Percentiles rank a stretch among this genome's conserved stretches.
Conservation (phyloP, 257 asterid genomes). For the Capsicum chinense region DNA sequence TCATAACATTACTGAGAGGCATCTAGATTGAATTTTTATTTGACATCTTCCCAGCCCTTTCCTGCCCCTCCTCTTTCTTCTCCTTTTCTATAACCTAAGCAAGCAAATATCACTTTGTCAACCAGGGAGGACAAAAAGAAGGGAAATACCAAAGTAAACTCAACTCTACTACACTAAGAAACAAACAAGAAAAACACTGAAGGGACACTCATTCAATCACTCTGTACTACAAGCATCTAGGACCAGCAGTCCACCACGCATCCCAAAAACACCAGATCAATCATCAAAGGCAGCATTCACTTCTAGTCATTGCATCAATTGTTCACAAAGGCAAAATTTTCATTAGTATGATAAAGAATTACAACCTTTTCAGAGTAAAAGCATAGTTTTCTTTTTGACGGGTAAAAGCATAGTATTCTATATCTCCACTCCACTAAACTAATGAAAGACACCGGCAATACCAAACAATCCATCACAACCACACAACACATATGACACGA, state of each 20-base stretch:
- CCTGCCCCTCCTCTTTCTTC: conserved; percentile 1
- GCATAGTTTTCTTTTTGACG: neutral
- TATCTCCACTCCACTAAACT: conserved; percentile 1
- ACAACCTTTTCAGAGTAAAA: neutral
- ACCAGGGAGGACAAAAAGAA: neutral
- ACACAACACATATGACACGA: neutral
- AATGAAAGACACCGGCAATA: neutral
- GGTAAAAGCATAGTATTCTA: neutral
- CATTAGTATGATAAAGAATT: neutral
- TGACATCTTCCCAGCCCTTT: conserved; percentile 4
- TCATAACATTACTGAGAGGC: neutral
- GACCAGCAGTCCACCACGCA: conserved; percentile 9
- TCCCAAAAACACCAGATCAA: neutral
- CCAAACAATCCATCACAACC: neutral
- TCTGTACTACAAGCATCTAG: neutral
- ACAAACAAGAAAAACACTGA: neutral
- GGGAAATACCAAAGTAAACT: neutral
- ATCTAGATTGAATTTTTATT: neutral
- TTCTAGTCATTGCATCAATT: neutral
- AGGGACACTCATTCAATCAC: neutral
- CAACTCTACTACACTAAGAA: neutral
- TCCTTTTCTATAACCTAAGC: neutral
- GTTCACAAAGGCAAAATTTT: neutral
- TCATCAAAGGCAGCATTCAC: conserved; percentile 8
- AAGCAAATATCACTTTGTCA: neutral